Percentiles rank a stretch among this genome's conserved stretches.
Conservation (phyloP, 1,139 yeast species). For the Yamadazyma atmosphaerica region DNA sequence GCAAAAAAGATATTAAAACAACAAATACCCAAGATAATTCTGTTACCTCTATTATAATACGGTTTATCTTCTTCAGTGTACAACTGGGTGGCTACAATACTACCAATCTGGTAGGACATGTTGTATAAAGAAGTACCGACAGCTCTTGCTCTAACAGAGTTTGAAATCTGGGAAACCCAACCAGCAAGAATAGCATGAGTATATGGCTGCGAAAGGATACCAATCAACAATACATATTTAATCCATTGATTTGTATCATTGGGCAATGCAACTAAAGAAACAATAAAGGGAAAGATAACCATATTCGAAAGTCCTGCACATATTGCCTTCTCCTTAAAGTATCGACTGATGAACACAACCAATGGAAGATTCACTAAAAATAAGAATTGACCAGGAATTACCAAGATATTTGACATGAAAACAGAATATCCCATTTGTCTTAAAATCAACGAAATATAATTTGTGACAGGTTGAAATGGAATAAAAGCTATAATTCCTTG, state of each 20-base stretch:
- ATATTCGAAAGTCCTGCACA: conserved; percentile 5
- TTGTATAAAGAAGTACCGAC: conserved; percentile 60
- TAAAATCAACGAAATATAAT: conserved; percentile 49
- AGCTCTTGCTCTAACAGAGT: conserved; percentile 56
- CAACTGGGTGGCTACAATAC: conserved; percentile 49
- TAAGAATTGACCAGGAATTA: conserved; percentile 9
- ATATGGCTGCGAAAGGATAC: conserved; percentile 43
- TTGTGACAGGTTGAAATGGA: conserved; percentile 36
- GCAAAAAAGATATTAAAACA: conserved; percentile 11
- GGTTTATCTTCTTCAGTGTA: conserved; percentile 58
- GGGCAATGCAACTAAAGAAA: conserved; percentile 20
- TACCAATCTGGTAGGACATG: conserved; percentile 55
- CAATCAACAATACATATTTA: conserved; percentile 25
- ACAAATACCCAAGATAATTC: conserved; percentile 33
- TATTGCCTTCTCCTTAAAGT: conserved; percentile 5
- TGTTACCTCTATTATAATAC: conserved; percentile 52
- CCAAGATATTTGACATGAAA: conserved; percentile 6
- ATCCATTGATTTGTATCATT: conserved; percentile 19
- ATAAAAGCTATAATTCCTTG: conserved; percentile 46
- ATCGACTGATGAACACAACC: conserved; percentile 6
- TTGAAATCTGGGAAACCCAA: conserved; percentile 58
- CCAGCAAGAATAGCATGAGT: conserved; percentile 52
- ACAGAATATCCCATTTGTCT: conserved; percentile 51
- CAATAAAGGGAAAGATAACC: conserved; percentile 6
- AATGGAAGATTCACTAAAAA: conserved; percentile 7